Evolutionary conservation across 306 rosid genomes (phyloP), one percentile per base, ranked within the genome.

Genomic region (Fragaria ananassa): DNA sequence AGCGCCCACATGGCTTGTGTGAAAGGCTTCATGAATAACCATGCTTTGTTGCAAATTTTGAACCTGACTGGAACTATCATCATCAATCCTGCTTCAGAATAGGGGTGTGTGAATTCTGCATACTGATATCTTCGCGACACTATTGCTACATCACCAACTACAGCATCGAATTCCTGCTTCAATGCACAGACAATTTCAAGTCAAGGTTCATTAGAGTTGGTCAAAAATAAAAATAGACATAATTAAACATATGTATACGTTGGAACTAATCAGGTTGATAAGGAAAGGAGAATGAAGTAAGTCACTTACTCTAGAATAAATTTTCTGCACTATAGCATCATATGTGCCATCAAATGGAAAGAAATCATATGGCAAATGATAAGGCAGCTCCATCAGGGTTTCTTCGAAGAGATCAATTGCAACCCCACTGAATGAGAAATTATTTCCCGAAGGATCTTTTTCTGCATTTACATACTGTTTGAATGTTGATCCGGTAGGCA

Each of bases 21-120:
- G 60, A 82, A 86, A 42, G 92, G 90, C 78, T 76, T 86, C 75
- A 84, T 29, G 72, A 88, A 84, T 46, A 88, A 35, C 80, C 81
- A 82, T 19, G 78, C 80, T 71, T 60, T 82, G 4, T 79, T 62
- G 19, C 35, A 45, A 23, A 63, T 10, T 42, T 76, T 74, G 66
- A 83, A 70, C 68, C 23, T 77, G 70, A 80, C 53, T 0, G 82
- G 87, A 37, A 82, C 90, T 44, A 88, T 49, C 93, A 86, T 88
- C 74, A 71, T 77, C 65, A 88, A 70, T 50, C 88, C 90, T 11
- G 86, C 66, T 74, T 86, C 84, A 19, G 84, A 74, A 82, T 82
- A 86, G 9, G 90, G 89, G 19, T 47, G 77, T 19, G 89, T 76
- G 78, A 84, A 84, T 50, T 85, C 89, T 42, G 85, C 90, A 21